Base-by-base conservation (phyloP, 768 basidiomycete species). In the Neoboletus subvelutipes region DNA sequence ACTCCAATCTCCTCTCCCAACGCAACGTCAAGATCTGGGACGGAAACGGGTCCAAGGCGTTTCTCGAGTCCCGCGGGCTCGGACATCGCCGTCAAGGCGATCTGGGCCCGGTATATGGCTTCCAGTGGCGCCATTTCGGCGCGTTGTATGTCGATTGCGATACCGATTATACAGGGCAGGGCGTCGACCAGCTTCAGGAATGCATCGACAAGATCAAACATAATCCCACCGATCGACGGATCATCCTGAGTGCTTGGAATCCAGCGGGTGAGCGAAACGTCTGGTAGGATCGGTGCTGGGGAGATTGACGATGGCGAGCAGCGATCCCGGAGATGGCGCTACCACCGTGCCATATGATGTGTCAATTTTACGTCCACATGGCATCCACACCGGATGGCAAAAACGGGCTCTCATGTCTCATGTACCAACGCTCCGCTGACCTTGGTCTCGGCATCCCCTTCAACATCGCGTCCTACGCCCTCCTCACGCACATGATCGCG, bases 371-470 rank as follows among this genome's bases (percentile, higher is more conserved):
- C 77, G 96, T 99, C 36, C 89, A 93, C 67, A 86, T 96, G 36
- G 90, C 96, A 0, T 74, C 84, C 4, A 60, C 60, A 0, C 61
- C 78, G 1, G 64, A 73, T 15, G 65, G 78, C 18, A 86, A 83
- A 61, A 88, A 87, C 10, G 83, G 82, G 55, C 86, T 98, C 18
- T 95, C 93, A 10, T 98, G 95, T 72, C 80, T 96, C 45, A 94
- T 98, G 94, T 98, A 88, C 77, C 96, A 98, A 68, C 91, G 97
- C 46, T 98, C 96, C 13, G 95, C 95, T 18, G 96, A 99, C 70
- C 83, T 98, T 9, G 96, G 96, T 1, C 90, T 99, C 39, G 96
- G 96, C 3, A 92, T 99, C 48, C 96, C 96, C 0, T 99, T 99
- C 83, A 99, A 99, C 74, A 98, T 99, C 73, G 97, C 96, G 13